Conservation (phyloP, 345 rosid species). For the Syzygium jambos region DNA sequence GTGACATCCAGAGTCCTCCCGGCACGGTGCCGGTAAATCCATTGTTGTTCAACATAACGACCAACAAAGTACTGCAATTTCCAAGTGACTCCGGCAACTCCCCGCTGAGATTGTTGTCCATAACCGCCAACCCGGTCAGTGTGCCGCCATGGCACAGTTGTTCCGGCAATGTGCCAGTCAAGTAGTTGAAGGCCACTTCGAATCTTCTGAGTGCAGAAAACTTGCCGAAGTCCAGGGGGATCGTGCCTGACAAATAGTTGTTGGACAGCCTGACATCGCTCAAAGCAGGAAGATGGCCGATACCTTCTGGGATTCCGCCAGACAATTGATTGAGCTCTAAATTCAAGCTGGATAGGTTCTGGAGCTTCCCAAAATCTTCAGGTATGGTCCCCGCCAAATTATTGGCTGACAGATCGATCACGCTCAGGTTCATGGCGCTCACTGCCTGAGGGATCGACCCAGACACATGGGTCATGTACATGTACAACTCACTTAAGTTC, state of each 20-base stretch:
- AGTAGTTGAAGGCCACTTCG: constrained; percentile 28
- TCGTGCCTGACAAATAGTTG: constrained; percentile 37
- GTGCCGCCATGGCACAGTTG: constrained; percentile 33
- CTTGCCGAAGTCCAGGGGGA: constrained; percentile 44
- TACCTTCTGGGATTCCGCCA: constrained; percentile 37
- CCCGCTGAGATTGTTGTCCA: constrained; percentile 36
- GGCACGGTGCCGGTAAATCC: constrained; percentile 35
- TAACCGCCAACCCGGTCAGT: constrained; percentile 22
- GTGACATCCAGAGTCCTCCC: constrained; percentile 32
- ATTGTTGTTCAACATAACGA: constrained; percentile 7
- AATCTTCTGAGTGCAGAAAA: constrained; percentile 23
- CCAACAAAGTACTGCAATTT: constrained; percentile 17
- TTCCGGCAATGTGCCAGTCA: constrained; percentile 37
- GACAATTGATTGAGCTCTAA: constrained; percentile 34
- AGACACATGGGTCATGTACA: constrained; percentile 15
- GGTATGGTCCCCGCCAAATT: constrained; percentile 43
- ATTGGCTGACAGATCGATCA: constrained; percentile 36
- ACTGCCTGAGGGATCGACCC: constrained; percentile 35
- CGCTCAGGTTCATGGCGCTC: constrained; percentile 15
- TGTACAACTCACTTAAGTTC: constrained; percentile 22
- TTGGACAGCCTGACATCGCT: constrained; percentile 20
- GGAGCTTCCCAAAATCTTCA: constrained; percentile 31
- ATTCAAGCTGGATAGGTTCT: constrained; percentile 6
- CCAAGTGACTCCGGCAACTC: constrained; percentile 44
- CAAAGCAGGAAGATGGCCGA: constrained; percentile 31